Conservation (phyloP, 495 filamentous ascomycete genomes). For the Chaetomium cochliodes region DNA sequence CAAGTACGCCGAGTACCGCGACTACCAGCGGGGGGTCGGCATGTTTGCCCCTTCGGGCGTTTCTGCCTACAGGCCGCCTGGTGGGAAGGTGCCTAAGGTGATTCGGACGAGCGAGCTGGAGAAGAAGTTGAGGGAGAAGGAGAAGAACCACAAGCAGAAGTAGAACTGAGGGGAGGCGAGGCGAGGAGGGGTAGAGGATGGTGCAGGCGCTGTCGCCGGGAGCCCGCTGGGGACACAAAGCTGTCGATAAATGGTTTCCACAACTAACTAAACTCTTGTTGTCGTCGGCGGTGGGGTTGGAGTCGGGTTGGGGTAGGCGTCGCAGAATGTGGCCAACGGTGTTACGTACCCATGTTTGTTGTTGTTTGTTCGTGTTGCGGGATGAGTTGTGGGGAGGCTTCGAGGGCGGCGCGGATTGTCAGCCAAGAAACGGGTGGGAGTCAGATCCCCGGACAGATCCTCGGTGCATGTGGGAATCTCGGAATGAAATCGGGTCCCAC, state of each 20-base stretch:
- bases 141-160: constrained; percentile 36
- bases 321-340: constrained; percentile 3
- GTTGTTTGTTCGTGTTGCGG: neutral
- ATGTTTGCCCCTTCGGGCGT: constrained; percentile 69
- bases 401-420: neutral
- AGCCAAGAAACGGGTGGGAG: neutral
- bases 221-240: neutral
- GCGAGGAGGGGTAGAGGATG: neutral
- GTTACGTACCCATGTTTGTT: neutral
- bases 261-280: neutral
- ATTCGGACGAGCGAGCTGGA: constrained; percentile 50
- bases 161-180: constrained; percentile 30
- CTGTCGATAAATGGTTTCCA: no score
- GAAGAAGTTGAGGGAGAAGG: constrained; percentile 34
- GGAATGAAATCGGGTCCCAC: neutral
- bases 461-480: neutral
- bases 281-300: neutral
- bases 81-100: constrained; percentile 35
- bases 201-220: neutral
- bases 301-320: neutral
- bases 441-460: constrained; percentile 3
- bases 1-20: constrained; percentile 87
- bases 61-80: constrained; percentile 37
- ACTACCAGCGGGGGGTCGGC: constrained; percentile 80
- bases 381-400: constrained; percentile 11